Evolutionary conservation across 192 early-diverging fungal genomes (phyloP).

Genomic region (Spizellomyces sp.): DNA sequence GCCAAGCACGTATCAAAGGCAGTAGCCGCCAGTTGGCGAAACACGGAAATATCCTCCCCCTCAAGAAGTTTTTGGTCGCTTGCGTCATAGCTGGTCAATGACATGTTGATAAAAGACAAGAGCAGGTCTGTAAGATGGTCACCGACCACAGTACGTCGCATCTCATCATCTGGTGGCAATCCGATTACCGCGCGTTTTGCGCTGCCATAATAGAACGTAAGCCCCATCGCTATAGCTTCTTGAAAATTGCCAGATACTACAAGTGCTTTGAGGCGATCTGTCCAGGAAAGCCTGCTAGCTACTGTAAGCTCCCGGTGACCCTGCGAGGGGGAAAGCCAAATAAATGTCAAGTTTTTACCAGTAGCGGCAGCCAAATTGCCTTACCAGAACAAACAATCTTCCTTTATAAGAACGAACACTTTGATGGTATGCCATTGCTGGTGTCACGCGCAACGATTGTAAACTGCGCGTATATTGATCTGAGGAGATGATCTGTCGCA

Average conservation of each 20-base stretch:
- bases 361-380: no score
- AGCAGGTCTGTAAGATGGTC: constrained; percentile 40
- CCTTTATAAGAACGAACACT: no score
- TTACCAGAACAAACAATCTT: no score
- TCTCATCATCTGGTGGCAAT: constrained; percentile 34
- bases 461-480: no score
- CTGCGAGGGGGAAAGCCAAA: no score
- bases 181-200: constrained; percentile 36
- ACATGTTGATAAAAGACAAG: constrained; percentile 46
- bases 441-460: no score
- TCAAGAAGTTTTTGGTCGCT: constrained; percentile 8
- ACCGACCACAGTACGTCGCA: constrained; percentile 23
- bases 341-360: no score
- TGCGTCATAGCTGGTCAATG: constrained; percentile 30
- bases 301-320: no score
- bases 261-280: constrained; percentile 44
- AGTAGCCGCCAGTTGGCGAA: constrained; percentile 29
- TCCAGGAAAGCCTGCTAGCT: constrained; percentile 36
- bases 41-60: constrained; percentile 26
- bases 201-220: constrained; percentile 41
- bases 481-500: no score
- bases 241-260: constrained; percentile 47
- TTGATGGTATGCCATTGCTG: no score
- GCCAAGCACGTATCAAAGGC: constrained; percentile 42
- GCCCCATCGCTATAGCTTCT: constrained; percentile 44